Evolutionary conservation across 345 rosid genomes (phyloP), one percentile per base, ranked within the genome.

Genomic region (Luvunga scandens): DNA sequence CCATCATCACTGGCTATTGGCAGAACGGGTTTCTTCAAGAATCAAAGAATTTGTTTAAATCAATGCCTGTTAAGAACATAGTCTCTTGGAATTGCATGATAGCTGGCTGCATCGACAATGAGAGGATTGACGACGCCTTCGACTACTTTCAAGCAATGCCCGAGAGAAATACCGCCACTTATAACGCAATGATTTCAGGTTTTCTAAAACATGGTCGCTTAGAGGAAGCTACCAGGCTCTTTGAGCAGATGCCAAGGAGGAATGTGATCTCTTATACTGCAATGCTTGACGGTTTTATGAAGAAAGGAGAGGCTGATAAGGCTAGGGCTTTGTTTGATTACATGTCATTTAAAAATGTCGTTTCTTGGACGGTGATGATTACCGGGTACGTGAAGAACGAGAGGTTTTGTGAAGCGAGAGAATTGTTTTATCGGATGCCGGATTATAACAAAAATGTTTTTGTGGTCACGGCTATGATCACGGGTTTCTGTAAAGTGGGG

Each of bases 31-130:
- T 73, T 71, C 74, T 84, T 31, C 80, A 79, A 48, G 84, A 86
- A 79, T 81, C 89, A 4, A 74, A 79, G 72, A 73, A 68, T 69
- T 63, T 82, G 70, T 86, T 86, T 45, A 64, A 81, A 39, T 68
- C 39, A 56, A 88, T 86, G 85, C 89, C 84, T 2, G 72, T 31
- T 57, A 79, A 82, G 69, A 83, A 87, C 77, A 66, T 81, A 1
- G 83, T 87, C 56, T 85, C 90, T 2, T 87, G 88, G 89, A 88
- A 85, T 70, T 81, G 89, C 69, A 83, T 88, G 84, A 79, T 88
- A 21, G 83, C 84, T 21, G 89, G 86, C 28, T 83, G 81, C 72
- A 78, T 84, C 3, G 75, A 82, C 53, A 74, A 80, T 45, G 78
- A 62, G 31, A 76, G 75, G 53, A 1, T 83, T 6, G 78, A 56